Evolutionary conservation across 768 basidiomycete genomes (phyloP).

Genomic region (Mrakia frigida): DNA sequence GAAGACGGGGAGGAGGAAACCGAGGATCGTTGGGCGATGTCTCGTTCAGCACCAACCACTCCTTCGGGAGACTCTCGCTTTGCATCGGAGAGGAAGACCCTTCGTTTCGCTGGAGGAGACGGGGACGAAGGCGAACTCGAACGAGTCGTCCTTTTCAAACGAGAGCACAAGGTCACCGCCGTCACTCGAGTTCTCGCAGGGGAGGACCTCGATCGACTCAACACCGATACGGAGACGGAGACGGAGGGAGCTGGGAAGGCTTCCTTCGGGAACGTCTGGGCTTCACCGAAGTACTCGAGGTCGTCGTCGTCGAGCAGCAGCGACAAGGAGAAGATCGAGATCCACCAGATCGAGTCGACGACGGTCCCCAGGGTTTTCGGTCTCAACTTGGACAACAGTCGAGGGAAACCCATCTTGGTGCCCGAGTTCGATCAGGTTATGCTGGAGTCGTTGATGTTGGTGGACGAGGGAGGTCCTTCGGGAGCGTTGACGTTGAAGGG

Average conservation of each 20-base stretch:
- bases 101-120: conserved; percentile 28
- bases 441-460: conserved; percentile 47
- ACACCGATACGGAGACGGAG: conserved; percentile 31
- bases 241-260: background rate
- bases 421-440: conserved; percentile 44
- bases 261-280: background rate
- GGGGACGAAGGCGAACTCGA: conserved; percentile 22
- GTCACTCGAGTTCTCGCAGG: conserved; percentile 30
- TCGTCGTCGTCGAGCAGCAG: conserved; percentile 5
- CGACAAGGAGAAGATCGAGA: conserved; percentile 19
- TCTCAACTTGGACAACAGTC: conserved; percentile 25
- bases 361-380: conserved; percentile 17
- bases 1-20: conserved; percentile 6
- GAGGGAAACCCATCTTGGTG: conserved; percentile 8
- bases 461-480: conserved; percentile 43
- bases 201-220: conserved; percentile 27
- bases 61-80: conserved; percentile 1
- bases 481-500: conserved; percentile 56
- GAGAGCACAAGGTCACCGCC: conserved; percentile 30
- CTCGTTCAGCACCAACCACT: conserved; percentile 14
- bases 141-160: conserved; percentile 29
- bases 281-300: conserved; percentile 1
- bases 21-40: conserved; percentile 19
- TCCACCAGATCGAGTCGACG: conserved; percentile 17
- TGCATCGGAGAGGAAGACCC: conserved; percentile 12